phyloP scores from a whole-genome alignment of 2,329 filamentous ascomycete genomes.

The Verticillium nonalfalfae region DNA sequence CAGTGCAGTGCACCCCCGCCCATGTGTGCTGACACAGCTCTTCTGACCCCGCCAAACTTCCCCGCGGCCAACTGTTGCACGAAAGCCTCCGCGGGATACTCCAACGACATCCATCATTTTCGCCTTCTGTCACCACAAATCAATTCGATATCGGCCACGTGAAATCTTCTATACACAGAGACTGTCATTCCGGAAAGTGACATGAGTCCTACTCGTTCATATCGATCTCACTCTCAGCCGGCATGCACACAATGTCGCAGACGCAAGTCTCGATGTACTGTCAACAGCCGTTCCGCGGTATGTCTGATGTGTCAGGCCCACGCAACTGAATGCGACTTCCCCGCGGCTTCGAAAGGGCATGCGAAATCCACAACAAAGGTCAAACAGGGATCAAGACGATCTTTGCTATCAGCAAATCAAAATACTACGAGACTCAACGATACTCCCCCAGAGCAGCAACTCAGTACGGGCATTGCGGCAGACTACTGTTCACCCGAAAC shows the following conservation, averaged over 20 bases:
- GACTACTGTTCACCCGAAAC: neutral
- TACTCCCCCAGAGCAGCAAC: neutral
- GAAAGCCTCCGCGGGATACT: neutral
- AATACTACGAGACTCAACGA: neutral
- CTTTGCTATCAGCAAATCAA: no score
- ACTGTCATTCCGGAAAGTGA: neutral
- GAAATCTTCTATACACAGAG: neutral
- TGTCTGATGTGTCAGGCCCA: slow-evolving; percentile 55
- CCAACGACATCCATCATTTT: neutral
- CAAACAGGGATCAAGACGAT: neutral
- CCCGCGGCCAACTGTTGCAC: neutral
- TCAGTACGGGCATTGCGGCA: neutral
- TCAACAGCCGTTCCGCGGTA: slow-evolving; percentile 42
- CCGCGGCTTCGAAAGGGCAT: slow-evolving; percentile 14
- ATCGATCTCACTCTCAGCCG: slow-evolving; percentile 54
- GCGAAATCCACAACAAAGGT: slow-evolving; percentile 4
- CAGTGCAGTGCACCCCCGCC: no score
- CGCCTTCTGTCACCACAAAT: neutral
- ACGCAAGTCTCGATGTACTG: slow-evolving; percentile 55
- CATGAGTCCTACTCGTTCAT: slow-evolving; percentile 34
- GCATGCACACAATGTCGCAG: slow-evolving; percentile 54
- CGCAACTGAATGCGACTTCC: slow-evolving; percentile 50
- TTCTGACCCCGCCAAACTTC: neutral
- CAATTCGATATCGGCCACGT: neutral
- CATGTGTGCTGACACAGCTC: no score